phyloP scores from a whole-genome alignment of 768 basidiomycete genomes.

The Strobilomyces echinocephalus region DNA sequence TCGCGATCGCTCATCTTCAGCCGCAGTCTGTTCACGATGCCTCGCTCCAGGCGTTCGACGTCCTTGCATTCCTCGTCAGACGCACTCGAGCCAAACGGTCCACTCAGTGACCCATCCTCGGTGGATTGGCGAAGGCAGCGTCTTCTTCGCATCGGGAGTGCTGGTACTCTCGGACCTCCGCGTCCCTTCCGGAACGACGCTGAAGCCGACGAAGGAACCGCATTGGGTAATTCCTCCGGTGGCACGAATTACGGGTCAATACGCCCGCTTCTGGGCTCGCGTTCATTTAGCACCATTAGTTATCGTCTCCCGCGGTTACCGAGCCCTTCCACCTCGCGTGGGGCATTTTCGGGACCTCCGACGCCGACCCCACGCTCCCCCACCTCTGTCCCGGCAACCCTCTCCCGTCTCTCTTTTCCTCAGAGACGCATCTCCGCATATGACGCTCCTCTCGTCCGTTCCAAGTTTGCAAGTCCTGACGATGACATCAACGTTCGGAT shows the following conservation, averaged over 20 bases:
- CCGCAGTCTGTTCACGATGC: constrained; percentile 10
- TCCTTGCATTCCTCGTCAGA: constrained; percentile 18
- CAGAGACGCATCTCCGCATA: constrained; percentile 73
- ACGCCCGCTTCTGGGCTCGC: constrained; percentile 25
- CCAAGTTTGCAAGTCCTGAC: constrained; percentile 31
- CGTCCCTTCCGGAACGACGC: constrained; percentile 1
- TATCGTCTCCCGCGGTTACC: constrained; percentile 39
- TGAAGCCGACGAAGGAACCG: constrained; percentile 32
- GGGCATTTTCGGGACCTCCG: constrained; percentile 35
- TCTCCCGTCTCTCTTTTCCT: constrained; percentile 34
- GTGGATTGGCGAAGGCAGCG: constrained; percentile 60
- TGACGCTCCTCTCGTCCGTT: constrained; percentile 44
- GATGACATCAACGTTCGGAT: constrained; percentile 57
- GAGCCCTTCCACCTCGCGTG: constrained; percentile 26
- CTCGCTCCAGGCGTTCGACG: constrained; percentile 16
- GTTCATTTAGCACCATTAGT: constrained; percentile 25
- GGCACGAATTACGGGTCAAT: constrained; percentile 55
- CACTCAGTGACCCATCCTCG: constrained; percentile 47
- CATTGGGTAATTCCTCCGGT: constrained; percentile 29
- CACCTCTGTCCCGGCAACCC: constrained; percentile 28
- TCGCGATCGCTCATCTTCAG: not conserved
- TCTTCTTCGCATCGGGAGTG: constrained; percentile 49
- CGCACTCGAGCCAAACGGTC: constrained; percentile 26
- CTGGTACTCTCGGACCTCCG: not conserved
- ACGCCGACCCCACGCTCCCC: constrained; percentile 33